Base-by-base conservation (phyloP, 1,284 basidiomycete genomes). In the Moesziomyces sp. region DNA sequence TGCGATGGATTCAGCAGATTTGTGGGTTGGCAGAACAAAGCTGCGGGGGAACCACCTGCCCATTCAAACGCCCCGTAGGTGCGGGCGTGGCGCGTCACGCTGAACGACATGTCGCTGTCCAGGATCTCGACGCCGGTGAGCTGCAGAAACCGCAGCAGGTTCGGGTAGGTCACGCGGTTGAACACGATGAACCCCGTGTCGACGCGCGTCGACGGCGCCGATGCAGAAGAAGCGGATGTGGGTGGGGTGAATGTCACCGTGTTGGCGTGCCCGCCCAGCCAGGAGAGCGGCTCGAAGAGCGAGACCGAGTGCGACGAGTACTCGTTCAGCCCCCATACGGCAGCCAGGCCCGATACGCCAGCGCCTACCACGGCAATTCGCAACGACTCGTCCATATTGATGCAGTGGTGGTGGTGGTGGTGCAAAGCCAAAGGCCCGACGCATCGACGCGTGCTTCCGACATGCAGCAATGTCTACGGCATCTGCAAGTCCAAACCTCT, bases 321-420 rank as follows among this genome's bases (percentile, higher is more conserved):
- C 80, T 93, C 91, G 81, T 93, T 93, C 67, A 93, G 85, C 89
- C 84, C 88, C 92, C 92, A 93, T 18, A 90, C 89, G 7, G 92
- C 90, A 21, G 88, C 89, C 5, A 93, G 87, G 21, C 92, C 92
- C 44, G 91, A 90, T 14, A 92, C 89, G 28, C 92, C 92, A 46
- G 90, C 90, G 14, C 92, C 93, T 18, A 93, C 88, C 18, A 93
- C 89, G 1, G 92, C 92, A 44, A 93, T 53, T 47, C 60, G 65
- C 76, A 76, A 76, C 23, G 8, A 51, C 23, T 11, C 16, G 30
- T 38, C 35, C 35, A 38, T 38, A 38, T 18, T 14, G 35, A 21
- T 21, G 21, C 21, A 21, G 35, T 16, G 16, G 28, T 3, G 21
- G 24, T 5, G 38, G 46, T 24, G 38, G 46, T 49, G 21, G 21